A percentile compares a stretch with the other conserved stretches of the same genome.
Evolutionary conservation across 2,329 filamentous ascomycete genomes (phyloP).

Genomic region (Boeremia lycopersici): DNA sequence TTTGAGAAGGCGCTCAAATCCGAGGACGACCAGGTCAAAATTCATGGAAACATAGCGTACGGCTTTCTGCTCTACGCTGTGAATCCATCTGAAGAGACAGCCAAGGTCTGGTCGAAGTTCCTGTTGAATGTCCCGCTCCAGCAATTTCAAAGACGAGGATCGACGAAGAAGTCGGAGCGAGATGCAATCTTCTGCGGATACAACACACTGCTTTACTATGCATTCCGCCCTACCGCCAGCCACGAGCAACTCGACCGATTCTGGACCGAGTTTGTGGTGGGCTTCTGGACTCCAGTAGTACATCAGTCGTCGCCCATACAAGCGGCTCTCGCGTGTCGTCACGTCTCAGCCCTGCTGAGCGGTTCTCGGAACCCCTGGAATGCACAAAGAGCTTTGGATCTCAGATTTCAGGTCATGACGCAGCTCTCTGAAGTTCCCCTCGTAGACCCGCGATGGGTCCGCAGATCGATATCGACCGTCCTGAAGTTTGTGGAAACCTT

Average conservation of each 20-base stretch:
- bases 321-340: slow-evolving; percentile 55
- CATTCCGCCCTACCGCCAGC: slow-evolving; percentile 71
- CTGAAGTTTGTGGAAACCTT: slow-evolving; percentile 65
- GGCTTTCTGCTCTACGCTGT: slow-evolving; percentile 80
- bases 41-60: slow-evolving; percentile 83
- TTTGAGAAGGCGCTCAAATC: slow-evolving; percentile 86
- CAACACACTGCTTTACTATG: slow-evolving; percentile 58
- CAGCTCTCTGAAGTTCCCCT: slow-evolving; percentile 76
- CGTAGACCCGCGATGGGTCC: slow-evolving; percentile 85
- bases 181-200: slow-evolving; percentile 72
- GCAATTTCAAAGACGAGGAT: slow-evolving; percentile 50
- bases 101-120: slow-evolving; percentile 49
- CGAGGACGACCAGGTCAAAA: slow-evolving; percentile 66
- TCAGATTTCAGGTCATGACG: slow-evolving; percentile 52
- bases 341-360: slow-evolving; percentile 76
- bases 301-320: slow-evolving; percentile 27
- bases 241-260: slow-evolving; percentile 71
- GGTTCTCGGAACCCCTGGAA: slow-evolving; percentile 69
- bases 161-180: slow-evolving; percentile 69
- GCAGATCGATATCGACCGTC: slow-evolving; percentile 70
- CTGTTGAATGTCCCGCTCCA: slow-evolving; percentile 34
- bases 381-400: slow-evolving; percentile 71
- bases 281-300: slow-evolving; percentile 59
- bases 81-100: slow-evolving; percentile 65
- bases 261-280: slow-evolving; percentile 77